Evolutionary conservation across 139 green algal genomes (phyloP), one percentile per base, ranked within the genome.

Genomic region (Desmodesmus armatus): DNA sequence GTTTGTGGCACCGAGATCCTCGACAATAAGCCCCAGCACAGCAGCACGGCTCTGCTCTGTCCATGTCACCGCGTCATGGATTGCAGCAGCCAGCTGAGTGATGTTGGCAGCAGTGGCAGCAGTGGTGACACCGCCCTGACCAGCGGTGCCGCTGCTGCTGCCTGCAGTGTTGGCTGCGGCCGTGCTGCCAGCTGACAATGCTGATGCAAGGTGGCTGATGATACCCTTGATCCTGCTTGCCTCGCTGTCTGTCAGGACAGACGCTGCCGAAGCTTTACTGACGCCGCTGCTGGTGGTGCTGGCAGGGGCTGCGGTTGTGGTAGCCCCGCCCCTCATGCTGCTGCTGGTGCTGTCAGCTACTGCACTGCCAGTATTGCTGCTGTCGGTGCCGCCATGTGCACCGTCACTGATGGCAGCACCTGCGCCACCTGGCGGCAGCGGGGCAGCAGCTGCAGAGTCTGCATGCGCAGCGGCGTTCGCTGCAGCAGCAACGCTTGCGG

Each of bases 31-130:
- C 21, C 71, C 19, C 37, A 81, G 23, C 69, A 74, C 81, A 2
- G 69, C 81, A 5, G 27, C 35, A 29, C 74, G 81, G 15, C 17
- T 37, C n/a, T 73, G 49, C 25, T 51, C 21, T 0, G 81, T 80
- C 81, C 49, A 80, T 25, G 51, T 27, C 0, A 87, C 53, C 27
- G 81, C 81, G 27, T 80, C 81, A 27, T 87, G 69, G n/a, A 87
- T 74, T 25, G 81, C 81, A n/a, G 80, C 67, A 35, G 49, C 80
- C 31, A 78, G 43, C 0, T 21, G 29, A 21, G 79, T 78, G 6
- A 66, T 65, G 47, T 78, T 77, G 4, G 41, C 63, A 35, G 43
- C 63, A 15, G 63, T 55, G 7, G 19, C 44, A 5, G 13, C 63
- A n/a, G 63, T 55, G 78, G 43, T 35, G 44, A 7, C 62, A 40